Base-by-base conservation (phyloP, 306 rosid species). In the Glycine soja region DNA sequence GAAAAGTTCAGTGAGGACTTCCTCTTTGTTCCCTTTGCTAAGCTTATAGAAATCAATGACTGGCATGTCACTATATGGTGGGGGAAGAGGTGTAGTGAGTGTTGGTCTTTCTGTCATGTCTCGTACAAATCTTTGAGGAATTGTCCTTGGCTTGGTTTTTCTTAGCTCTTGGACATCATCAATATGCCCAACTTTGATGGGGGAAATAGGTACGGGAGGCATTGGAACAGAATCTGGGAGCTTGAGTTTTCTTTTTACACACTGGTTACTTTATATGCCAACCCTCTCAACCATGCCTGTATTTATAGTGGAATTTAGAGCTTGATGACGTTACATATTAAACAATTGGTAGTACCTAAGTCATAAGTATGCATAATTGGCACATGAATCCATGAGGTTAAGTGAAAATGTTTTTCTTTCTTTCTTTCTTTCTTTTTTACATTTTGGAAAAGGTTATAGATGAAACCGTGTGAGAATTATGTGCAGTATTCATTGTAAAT, bases 101-200 rank as follows among this genome's bases (percentile, higher is more conserved):
- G 81, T 72, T 76, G 98, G 97, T 81, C 98, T 91, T 84, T 95
- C 94, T 43, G 76, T 80, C 83, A 74, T 76, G 81, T 88, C 91
- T 85, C 99, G 79, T 38, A 95, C 90, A 89, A 91, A 95, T 88
- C 99, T 95, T 56, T 91, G 90, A 53, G 98, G 99, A 81, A 95
- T 81, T 50, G 63, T 87, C 36, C 82, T 82, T 8, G 97, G 90
- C 80, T 89, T 89, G 9, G 88, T 62, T 77, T 86, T 90, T 88
- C 89, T 91, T 8, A 95, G 91, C 62, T 95, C 99, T 90, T 93
- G 98, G 72, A 95, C 99, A 89, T 95, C 99, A 80, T 92, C 93
- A 61, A 95, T 91, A 81, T 92, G 92, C 7, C 98, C 98, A 83
- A 89, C 90, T 42, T 90, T 88, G 73, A 86, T n/a, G n/a, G 86